Percentiles rank a stretch among this genome's conserved stretches.
Conservation (phyloP, 352 stramenopile genomes). For the Peronosclerospora sorghi region DNA sequence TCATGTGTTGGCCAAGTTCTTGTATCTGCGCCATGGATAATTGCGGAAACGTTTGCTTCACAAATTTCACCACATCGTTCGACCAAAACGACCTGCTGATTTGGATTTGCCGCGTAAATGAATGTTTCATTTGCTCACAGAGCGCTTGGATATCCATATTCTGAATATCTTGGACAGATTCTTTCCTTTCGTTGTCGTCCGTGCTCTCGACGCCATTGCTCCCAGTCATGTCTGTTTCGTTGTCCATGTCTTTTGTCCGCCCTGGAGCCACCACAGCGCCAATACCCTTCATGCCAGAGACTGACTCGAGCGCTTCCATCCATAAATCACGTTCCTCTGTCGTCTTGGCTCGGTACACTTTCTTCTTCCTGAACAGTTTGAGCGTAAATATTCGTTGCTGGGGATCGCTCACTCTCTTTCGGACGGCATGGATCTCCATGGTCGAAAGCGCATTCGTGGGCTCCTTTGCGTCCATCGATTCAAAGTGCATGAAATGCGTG, state of each 20-base stretch:
- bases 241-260: slow-evolving; percentile 6
- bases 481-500: slow-evolving; percentile 57
- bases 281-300: slow-evolving; percentile 43
- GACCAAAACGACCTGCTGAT: slow-evolving; percentile 72
- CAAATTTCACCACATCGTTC: slow-evolving; percentile 54
- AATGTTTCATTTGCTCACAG: slow-evolving; percentile 65
- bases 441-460: slow-evolving; percentile 37
- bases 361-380: slow-evolving; percentile 67
- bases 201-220: background rate
- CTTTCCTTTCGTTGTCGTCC: slow-evolving; percentile 4
- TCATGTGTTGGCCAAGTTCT: slow-evolving; percentile 51
- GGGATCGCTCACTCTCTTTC: slow-evolving; percentile 27
- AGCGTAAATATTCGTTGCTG: slow-evolving; percentile 42
- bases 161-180: slow-evolving; percentile 18
- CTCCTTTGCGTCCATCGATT: slow-evolving; percentile 34
- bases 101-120: slow-evolving; percentile 54
- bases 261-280: slow-evolving; percentile 1
- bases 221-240: no score
- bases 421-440: slow-evolving; percentile 54
- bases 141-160: slow-evolving; percentile 45
- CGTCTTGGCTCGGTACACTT: slow-evolving; percentile 50
- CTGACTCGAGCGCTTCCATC: slow-evolving; percentile 45
- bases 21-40: slow-evolving; percentile 28
- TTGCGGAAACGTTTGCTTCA: slow-evolving; percentile 32
- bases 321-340: slow-evolving; percentile 58